Base-by-base conservation (phyloP, 2,329 filamentous ascomycete genomes). In the Thielaviopsis musarum region DNA sequence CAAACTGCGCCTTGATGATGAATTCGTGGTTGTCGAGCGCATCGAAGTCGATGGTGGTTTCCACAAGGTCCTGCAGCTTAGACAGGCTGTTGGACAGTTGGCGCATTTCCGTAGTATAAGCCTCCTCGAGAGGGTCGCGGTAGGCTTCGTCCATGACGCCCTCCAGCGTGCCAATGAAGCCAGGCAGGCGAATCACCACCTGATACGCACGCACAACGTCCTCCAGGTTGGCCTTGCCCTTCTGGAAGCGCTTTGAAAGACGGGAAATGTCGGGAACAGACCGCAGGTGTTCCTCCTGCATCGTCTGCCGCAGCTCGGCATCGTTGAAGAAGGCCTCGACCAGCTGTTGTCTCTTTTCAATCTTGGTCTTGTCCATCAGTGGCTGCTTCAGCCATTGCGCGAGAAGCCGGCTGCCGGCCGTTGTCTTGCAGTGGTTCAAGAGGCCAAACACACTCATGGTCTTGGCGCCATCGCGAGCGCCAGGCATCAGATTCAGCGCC, bases 381-480 rank as follows among this genome's bases (percentile, higher is more conserved):
- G 93, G 93, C 70, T 98, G 93, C 72, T 98, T 98, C 58, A 98
- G 76, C 93, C 93, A 98, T 69, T 98, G 94, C 1, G 91, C 85
- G 30, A 98, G 75, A 61, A 98, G 71, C 54, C 94, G 80, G 66
- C 91, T 95, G 15, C 93, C 93, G 1, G 95, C 84, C 0, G 93
- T 88, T 1, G 93, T 98, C 71, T 95, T 97, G 82, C 93, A 98
- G 70, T 97, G 91, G 66, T 98, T 97, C 51, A 98, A 76, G 19
- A 98, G 75, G 0, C 93, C 93, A 66, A 88, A 98, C 57, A 98
- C 70, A 68, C 91, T 97, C 93, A 98, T 98, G 0, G 83, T 94
- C 74, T 96, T 97, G n/a, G 89, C 81, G 1, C 93, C 93, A 67
- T 98, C 93, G 64, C 90, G 83, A 0, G 88, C 88, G 5, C 93